Evolutionary conservation across 352 stramenopile genomes (phyloP).

Genomic region (Phytopythium aichiense): DNA sequence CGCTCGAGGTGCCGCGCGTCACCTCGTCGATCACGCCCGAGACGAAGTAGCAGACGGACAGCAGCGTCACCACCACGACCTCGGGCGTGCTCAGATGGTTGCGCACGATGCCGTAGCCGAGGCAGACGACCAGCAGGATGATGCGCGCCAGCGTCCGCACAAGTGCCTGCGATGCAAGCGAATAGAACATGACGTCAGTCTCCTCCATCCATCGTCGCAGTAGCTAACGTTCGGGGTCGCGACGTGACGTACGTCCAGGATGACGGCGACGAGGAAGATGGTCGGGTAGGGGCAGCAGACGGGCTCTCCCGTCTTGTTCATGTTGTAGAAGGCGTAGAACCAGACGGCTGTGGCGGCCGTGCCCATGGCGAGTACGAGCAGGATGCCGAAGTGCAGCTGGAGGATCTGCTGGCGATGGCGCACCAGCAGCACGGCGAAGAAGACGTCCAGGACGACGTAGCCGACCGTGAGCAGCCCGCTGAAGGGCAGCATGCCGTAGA

Average conservation of each 20-base stretch:
- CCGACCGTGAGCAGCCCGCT: conserved; percentile 65
- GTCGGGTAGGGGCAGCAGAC: conserved; percentile 89
- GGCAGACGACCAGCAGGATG: conserved; percentile 83
- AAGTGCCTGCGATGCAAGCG: conserved; percentile 31
- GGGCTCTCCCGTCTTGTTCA: conserved; percentile 86
- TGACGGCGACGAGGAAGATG: conserved; percentile 76
- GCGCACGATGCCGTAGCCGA: conserved; percentile 89
- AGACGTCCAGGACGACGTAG: conserved; percentile 74
- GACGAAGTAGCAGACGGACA: conserved; percentile 74
- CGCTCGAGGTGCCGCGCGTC: conserved; percentile 73
- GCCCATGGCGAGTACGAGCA: conserved; percentile 76
- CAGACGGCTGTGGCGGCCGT: conserved; percentile 56
- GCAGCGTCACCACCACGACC: conserved; percentile 44
- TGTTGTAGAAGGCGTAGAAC: conserved; percentile 83
- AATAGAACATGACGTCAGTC: background rate
- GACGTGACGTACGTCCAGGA: conserved; percentile 69
- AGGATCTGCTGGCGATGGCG: conserved; percentile 70
- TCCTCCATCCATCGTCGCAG: too few species aligned
- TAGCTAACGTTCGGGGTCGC: background rate
- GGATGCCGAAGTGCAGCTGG: conserved; percentile 79
- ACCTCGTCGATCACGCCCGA: conserved; percentile 75
- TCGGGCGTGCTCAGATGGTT: conserved; percentile 47
- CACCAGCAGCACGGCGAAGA: conserved; percentile 72
- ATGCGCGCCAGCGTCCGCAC: conserved; percentile 84
- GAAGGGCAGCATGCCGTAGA: conserved; percentile 86